Conservation (phyloP, 352 stramenopile species). For the Elongisporangium anandrum region DNA sequence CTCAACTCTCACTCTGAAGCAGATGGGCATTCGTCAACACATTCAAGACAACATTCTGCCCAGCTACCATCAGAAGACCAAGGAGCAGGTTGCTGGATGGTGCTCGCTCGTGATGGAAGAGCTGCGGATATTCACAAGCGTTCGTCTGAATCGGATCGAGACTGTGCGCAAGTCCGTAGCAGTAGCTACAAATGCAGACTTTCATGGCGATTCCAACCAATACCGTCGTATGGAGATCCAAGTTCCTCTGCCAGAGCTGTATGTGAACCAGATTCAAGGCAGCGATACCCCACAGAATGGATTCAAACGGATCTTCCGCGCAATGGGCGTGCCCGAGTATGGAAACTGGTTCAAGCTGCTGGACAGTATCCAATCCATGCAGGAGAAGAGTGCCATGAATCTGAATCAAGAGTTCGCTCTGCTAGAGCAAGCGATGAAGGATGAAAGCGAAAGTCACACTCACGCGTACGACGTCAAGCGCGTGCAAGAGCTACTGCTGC, state of each 20-base stretch:
- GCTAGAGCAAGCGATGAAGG: constrained; percentile 15
- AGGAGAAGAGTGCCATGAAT: not conserved
- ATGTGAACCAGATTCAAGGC: constrained; percentile 27
- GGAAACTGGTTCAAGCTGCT: constrained; percentile 23
- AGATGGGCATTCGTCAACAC: constrained; percentile 14
- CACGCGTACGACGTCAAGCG: constrained; percentile 5
- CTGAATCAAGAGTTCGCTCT: constrained; percentile 3
- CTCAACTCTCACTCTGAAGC: constrained; percentile 13
- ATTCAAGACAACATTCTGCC: constrained; percentile 5
- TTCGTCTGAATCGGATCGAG: constrained; percentile 16
- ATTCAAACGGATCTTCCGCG: constrained; percentile 12
- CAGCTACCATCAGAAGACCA: constrained; percentile 9
- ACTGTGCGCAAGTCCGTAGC: constrained; percentile 9
- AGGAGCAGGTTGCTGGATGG: constrained; percentile 5
- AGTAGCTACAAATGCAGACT: not conserved
- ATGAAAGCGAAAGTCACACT: constrained; percentile 11
- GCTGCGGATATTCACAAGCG: constrained; percentile 16
- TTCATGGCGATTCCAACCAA: not conserved
- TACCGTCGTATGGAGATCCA: constrained; percentile 1
- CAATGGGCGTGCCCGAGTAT: constrained; percentile 13
- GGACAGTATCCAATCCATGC: constrained; percentile 1
- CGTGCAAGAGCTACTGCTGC: constrained; percentile 8
- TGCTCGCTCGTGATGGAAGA: constrained; percentile 20
- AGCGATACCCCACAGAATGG: constrained; percentile 2
- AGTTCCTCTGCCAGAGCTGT: constrained; percentile 27